Conservation (phyloP, 2,329 filamentous ascomycete species). For the Fusarium transvaalense region DNA sequence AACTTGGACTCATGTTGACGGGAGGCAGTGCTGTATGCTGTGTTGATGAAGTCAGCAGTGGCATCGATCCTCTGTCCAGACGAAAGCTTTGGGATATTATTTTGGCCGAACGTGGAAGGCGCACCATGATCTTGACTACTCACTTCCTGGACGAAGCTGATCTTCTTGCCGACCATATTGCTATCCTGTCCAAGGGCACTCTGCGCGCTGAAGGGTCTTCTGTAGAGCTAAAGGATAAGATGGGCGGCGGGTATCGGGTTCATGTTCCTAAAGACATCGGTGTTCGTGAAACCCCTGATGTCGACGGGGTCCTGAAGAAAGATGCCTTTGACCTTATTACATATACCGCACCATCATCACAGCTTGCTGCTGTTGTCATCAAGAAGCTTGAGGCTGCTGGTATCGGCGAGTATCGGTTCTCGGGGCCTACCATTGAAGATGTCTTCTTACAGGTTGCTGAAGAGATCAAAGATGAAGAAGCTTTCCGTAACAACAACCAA, state of each 20-base stretch:
- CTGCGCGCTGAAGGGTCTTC: slow-evolving; percentile 87
- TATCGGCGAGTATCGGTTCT: slow-evolving; percentile 84
- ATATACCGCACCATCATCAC: slow-evolving; percentile 78
- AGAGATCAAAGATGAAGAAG: slow-evolving; percentile 73
- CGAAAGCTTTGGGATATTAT: slow-evolving; percentile 96
- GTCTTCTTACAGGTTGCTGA: slow-evolving; percentile 90
- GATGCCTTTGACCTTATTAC: slow-evolving; percentile 77
- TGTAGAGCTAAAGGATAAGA: slow-evolving; percentile 83
- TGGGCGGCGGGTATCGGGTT: slow-evolving; percentile 88
- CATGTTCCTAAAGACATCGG: slow-evolving; percentile 74
- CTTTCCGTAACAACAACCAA: slow-evolving; percentile 46
- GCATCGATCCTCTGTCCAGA: slow-evolving; percentile 86
- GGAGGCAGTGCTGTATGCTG: slow-evolving; percentile 90
- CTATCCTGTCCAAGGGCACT: slow-evolving; percentile 85
- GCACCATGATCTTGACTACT: slow-evolving; percentile 89
- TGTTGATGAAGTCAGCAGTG: slow-evolving; percentile 90
- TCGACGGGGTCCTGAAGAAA: slow-evolving; percentile 69
- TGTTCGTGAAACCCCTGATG: slow-evolving; percentile 60
- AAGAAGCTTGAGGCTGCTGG: slow-evolving; percentile 73
- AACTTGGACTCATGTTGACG: slow-evolving; percentile 95
- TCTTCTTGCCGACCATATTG: slow-evolving; percentile 87
- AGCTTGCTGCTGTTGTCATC: slow-evolving; percentile 78
- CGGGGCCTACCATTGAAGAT: slow-evolving; percentile 91
- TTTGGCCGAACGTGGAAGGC: slow-evolving; percentile 81
- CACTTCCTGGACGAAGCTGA: slow-evolving; percentile 97